Evolutionary conservation across 768 basidiomycete genomes (phyloP), one percentile per base, ranked within the genome.

Genomic region (Butyriboletus loyo): DNA sequence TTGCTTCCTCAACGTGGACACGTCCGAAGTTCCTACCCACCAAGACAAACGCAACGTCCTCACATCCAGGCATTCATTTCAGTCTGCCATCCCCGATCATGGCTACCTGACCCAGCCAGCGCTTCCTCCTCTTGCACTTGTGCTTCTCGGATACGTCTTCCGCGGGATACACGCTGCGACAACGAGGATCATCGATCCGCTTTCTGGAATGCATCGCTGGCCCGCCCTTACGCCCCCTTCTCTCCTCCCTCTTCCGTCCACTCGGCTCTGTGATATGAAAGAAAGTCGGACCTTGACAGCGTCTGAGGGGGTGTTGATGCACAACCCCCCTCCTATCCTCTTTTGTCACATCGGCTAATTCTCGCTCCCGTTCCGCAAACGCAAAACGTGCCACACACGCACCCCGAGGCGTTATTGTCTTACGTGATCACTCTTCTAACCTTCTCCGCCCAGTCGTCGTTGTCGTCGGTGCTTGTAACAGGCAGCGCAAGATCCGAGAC

Each of bases 181-280:
- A 52, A 50, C 41, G 63, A 61, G 59, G 61, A 52, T 50, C 38
- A 24, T 25, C 49, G 45, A 49, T 61, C 31, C 38, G n/a, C 39
- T 48, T 42, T 38, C 45, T 36, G 35, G 42, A 50, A 47, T 2
- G 22, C 27, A 6, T 34, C 22, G 8, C 39, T 28, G 27, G 17
- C 50, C 22, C 28, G 34, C n/a, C 28, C 46, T 39, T 39, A 19
- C 51, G 15, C 45, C 59, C 13, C 40, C 21, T 19, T 37, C 24
- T 30, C 6, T 24, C 17, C 27, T 32, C 28, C 28, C 22, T 41
- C 21, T 53, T 19, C 32, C 14, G 10, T n/a, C 49, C 27, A 48
- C 6, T 34, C 52, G 43, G 48, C 25, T 41, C 38, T 43, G 21
- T 40, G 42, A 56, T 41, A 43, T 46, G 39, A 44, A 30, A 4